These are phyloP conservation scores for Saraca asoca DNA, from an alignment of 331 rosid species.

Conservation along the genomic window DNA sequence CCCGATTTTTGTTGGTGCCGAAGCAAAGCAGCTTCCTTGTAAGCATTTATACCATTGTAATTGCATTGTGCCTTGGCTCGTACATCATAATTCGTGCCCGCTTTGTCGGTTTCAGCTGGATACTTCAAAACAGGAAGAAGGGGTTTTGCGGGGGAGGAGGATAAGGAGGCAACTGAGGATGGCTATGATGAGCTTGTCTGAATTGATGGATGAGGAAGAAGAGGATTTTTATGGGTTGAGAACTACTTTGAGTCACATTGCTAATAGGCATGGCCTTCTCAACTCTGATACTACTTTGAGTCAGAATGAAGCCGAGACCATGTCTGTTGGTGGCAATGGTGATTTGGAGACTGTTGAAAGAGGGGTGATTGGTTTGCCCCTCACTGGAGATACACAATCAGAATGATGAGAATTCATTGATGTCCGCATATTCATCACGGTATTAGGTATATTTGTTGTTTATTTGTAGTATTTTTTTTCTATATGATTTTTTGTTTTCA, in stretches of 20 bases:
- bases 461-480: too few species aligned
- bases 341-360: background rate
- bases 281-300: slow-evolving; percentile 13
- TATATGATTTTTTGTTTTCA: background rate
- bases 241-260: slow-evolving; percentile 53
- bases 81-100: slow-evolving; percentile 44
- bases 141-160: slow-evolving; percentile 11
- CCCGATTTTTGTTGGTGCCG: slow-evolving; percentile 12
- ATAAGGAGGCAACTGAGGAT: slow-evolving; percentile 37
- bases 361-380: background rate
- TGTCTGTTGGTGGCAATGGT: background rate
- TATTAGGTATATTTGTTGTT: slow-evolving; percentile 9
- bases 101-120: slow-evolving; percentile 38
- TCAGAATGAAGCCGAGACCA: background rate
- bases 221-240: slow-evolving; percentile 50
- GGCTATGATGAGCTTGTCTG: slow-evolving; percentile 40
- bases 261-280: slow-evolving; percentile 38
- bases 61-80: slow-evolving; percentile 55
- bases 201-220: slow-evolving; percentile 42
- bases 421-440: slow-evolving; percentile 17
- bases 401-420: slow-evolving; percentile 4
- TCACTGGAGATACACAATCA: background rate
- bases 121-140: background rate
- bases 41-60: slow-evolving; percentile 49
- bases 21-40: slow-evolving; percentile 50